A percentile compares a stretch with the other conserved stretches of the same genome.
Conservation (phyloP, 2,329 filamentous ascomycete species). For the Parastagonospora nodorum region DNA sequence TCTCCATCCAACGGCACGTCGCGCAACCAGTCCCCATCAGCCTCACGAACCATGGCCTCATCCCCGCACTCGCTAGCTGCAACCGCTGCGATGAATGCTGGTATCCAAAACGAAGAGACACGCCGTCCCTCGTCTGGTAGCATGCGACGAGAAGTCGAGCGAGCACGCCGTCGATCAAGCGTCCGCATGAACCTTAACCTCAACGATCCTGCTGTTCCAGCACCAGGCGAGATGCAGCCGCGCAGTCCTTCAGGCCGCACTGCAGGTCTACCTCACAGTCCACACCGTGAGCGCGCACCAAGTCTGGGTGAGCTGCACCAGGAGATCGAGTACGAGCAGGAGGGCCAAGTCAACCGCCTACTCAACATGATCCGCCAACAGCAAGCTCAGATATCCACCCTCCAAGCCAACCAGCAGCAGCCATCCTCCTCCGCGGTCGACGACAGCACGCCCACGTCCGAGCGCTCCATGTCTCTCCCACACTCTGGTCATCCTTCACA, state of each 20-base stretch:
- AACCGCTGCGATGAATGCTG: conserved; percentile 77
- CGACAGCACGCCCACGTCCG: conserved; percentile 57
- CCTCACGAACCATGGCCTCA: conserved; percentile 55
- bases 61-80: conserved; percentile 75
- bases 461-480: conserved; percentile 51
- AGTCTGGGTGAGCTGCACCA: conserved; percentile 79
- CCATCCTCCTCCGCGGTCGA: conserved; percentile 55
- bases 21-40: conserved; percentile 37
- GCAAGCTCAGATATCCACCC: conserved; percentile 70
- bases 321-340: conserved; percentile 78
- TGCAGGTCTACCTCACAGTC: conserved; percentile 52
- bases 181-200: conserved; percentile 75
- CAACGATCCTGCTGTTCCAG: conserved; percentile 71
- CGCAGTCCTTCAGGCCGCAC: conserved; percentile 46
- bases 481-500: conserved; percentile 32
- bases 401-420: conserved; percentile 52
- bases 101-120: conserved; percentile 69
- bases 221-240: conserved; percentile 69
- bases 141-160: conserved; percentile 45
- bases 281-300: conserved; percentile 69
- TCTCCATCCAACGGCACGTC: conserved; percentile 29
- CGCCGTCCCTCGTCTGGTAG: conserved; percentile 56
- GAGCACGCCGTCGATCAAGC: conserved; percentile 67
- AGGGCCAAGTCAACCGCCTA: conserved; percentile 79
- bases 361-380: conserved; percentile 77